Conservation (phyloP, 2,329 filamentous ascomycete species). For the Pseudogymnoascus sp. region DNA sequence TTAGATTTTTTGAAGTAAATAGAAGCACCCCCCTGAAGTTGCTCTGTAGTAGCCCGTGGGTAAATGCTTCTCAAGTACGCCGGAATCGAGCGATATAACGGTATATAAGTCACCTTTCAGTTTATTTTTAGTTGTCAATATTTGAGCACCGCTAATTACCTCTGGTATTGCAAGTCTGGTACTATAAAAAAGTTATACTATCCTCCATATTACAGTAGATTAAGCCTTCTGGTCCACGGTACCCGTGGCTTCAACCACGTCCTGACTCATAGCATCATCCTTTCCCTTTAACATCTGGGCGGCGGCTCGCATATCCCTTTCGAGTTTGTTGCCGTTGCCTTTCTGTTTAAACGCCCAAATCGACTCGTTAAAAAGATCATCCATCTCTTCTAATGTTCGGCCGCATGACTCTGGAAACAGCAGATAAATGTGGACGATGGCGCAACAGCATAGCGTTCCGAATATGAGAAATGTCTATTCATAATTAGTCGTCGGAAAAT, state of each 20-base stretch:
- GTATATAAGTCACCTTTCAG: not conserved
- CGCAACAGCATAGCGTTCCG: slow-evolving; percentile 58
- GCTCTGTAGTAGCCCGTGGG: not conserved
- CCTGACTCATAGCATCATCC: not conserved
- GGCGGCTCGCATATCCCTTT: not conserved
- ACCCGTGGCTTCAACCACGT: not conserved
- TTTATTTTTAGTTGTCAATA: not conserved
- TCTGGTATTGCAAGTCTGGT: not conserved
- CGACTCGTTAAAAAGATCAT: slow-evolving; percentile 52
- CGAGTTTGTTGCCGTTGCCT: not conserved
- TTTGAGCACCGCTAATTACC: not conserved
- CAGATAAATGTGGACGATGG: slow-evolving; percentile 59
- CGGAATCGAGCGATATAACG: not conserved
- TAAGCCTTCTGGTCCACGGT: not conserved
- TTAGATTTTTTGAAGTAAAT: not conserved
- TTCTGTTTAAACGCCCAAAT: slow-evolving; percentile 8
- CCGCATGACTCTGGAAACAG: slow-evolving; percentile 58
- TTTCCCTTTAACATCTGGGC: not conserved
- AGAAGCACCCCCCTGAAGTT: not conserved
- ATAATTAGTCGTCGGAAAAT: not conserved
- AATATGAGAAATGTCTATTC: slow-evolving; percentile 58
- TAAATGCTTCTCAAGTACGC: not conserved
- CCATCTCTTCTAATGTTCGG: slow-evolving; percentile 65
- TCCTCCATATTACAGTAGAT: not conserved
- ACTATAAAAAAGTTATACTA: not conserved